Evolutionary conservation across 1,139 yeast species (phyloP), one percentile per base, ranked within the genome.

Genomic region (Kurtzmaniella natalensis): DNA sequence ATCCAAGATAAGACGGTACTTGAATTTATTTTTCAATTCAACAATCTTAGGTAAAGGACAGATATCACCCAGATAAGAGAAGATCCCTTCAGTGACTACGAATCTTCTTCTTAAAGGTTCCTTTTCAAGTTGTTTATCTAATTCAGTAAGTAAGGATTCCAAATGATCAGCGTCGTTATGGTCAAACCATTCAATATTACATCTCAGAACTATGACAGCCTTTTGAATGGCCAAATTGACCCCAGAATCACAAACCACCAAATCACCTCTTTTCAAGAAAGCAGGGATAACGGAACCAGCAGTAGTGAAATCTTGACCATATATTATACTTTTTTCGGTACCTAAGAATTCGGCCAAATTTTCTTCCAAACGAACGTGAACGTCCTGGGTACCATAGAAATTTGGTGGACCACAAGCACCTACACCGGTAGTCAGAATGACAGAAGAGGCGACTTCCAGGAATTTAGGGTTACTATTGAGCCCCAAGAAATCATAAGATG

Each of bases 371-470:
- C 82, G 70, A 39, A 81, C 81, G 52, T 92, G 98, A 24, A 81
- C 88, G 54, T 88, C 96, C 59, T 88, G 96, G 43, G 92, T 84
- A 40, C 98, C 99, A 58, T 89, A 92, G 50, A 92, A 92, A 40
- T 95, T 95, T 28, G 97, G 95, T 3, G 99, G 97, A 19, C 97
- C 96, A 67, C 99, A 92, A 1, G 97, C 94, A 43, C 99, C 98
- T 33, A 92, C 97, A 51, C 99, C 99, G 38, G 84, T 78, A 37
- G 70, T 68, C 31, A 69, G 66, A 41, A 92, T 79, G 20, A 78
- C 72, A 19, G 64, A 55, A 37, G 73, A 69, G 4, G 92, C 88
- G 13, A 69, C 73, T n/a, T 66, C 57, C 38, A 65, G 66, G 25
- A 88, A 66, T 13, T 44, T 54, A 13, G 61, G 58, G 46, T 72